Conservation (phyloP, 306 rosid species). For the Dalbergia cochinchinensis region DNA sequence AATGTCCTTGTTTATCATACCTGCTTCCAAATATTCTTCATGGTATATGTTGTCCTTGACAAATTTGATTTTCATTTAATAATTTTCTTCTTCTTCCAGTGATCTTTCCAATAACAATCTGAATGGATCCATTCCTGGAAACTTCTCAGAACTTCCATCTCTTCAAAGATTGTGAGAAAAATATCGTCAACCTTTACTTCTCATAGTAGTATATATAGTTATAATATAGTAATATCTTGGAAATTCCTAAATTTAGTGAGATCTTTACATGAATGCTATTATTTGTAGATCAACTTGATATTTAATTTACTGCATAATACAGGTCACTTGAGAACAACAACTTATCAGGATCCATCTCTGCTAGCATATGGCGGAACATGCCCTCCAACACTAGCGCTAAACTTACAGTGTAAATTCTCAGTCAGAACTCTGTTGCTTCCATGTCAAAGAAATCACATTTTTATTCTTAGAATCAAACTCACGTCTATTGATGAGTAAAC, state of each 20-base stretch:
- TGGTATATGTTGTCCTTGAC: neutral
- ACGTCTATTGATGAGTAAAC: constrained; percentile 17
- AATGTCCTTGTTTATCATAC: constrained; percentile 28
- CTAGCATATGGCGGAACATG: constrained; percentile 62
- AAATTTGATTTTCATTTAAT: constrained; percentile 21
- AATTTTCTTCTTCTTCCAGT: constrained; percentile 54
- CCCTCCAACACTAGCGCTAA: constrained; percentile 49
- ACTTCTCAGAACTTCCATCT: constrained; percentile 59
- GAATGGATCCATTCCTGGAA: constrained; percentile 70
- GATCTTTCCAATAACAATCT: constrained; percentile 71
- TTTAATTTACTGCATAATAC: constrained; percentile 45
- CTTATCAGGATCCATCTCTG: constrained; percentile 62
- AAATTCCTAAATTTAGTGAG: constrained; percentile 6
- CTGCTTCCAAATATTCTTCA: constrained; percentile 36
- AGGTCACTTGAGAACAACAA: constrained; percentile 69
- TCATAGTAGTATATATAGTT: constrained; percentile 15
- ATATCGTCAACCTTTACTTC: constrained; percentile 33
- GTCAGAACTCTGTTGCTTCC: constrained; percentile 10
- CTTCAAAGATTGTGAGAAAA: constrained; percentile 81
- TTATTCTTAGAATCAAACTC: constrained; percentile 36
- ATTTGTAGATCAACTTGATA: constrained; percentile 28
- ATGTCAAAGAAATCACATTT: constrained; percentile 8
- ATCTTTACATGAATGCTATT: neutral
- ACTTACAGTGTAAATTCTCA: constrained; percentile 64
- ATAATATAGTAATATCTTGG: too few relatives aligned